Evolutionary conservation across 345 rosid species (phyloP).

Genomic region (Gossypium thurberi): DNA sequence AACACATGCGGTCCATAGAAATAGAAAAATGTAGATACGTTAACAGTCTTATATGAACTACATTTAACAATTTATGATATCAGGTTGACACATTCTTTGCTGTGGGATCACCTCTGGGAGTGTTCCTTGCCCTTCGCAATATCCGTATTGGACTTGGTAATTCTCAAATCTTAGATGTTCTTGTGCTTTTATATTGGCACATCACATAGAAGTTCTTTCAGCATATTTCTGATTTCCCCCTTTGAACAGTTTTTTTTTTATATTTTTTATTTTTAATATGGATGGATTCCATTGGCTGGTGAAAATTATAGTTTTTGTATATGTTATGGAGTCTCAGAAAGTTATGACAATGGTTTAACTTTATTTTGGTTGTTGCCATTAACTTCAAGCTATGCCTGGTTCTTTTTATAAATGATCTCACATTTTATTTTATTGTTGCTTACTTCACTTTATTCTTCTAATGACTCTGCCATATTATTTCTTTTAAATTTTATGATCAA

Average conservation of each 20-base stretch:
- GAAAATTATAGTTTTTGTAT: neutral
- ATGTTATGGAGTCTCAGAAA: neutral
- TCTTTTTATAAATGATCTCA: neutral
- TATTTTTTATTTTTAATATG: neutral
- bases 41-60: neutral
- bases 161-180: neutral
- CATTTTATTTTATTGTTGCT: neutral
- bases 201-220: neutral
- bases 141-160: slow-evolving; percentile 86
- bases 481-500: neutral
- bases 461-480: neutral
- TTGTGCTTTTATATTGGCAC: neutral
- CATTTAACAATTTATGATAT: neutral
- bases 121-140: slow-evolving; percentile 91
- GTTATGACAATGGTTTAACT: neutral
- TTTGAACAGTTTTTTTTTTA: neutral
- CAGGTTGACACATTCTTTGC: slow-evolving; percentile 99
- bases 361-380: slow-evolving; percentile 1
- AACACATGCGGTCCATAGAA: neutral
- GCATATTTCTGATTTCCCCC: neutral
- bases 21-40: neutral
- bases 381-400: neutral
- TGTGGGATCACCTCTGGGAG: slow-evolving; percentile 98
- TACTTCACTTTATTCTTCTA: neutral
- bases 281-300: neutral